Evolutionary conservation across 192 early-diverging fungal species (phyloP).

Genomic region (Obelidium mucronatum): DNA sequence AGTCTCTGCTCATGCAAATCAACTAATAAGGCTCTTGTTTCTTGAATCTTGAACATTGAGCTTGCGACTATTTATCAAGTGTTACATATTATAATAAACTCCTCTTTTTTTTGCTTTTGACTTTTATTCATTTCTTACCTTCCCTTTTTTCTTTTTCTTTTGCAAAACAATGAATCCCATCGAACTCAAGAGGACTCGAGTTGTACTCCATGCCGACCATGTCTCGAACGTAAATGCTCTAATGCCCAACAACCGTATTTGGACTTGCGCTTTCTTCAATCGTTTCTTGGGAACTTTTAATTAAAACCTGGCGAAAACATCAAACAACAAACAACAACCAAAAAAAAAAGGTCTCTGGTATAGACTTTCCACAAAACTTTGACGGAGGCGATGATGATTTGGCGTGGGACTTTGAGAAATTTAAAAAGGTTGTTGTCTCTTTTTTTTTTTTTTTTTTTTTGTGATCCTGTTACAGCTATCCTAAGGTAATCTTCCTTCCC

Average conservation of each 20-base stretch:
- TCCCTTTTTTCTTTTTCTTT: background rate
- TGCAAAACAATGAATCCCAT: conserved; percentile 27
- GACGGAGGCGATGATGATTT: conserved; percentile 60
- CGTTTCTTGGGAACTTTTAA: too few species aligned
- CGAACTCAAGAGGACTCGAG: conserved; percentile 58
- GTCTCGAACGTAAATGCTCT: conserved; percentile 67
- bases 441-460: too few species aligned
- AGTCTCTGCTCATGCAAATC: background rate
- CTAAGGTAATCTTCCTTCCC: background rate
- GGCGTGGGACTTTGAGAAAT: conserved; percentile 70
- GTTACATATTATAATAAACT: too few species aligned
- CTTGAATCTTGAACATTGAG: too few species aligned
- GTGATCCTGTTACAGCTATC: background rate
- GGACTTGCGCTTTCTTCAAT: too few species aligned
- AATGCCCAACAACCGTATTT: too few species aligned
- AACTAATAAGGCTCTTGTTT: background rate
- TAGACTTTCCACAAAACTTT: conserved; percentile 78
- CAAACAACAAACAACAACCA: too few species aligned
- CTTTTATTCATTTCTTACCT: too few species aligned
- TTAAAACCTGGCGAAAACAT: too few species aligned
- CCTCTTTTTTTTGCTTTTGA: too few species aligned
- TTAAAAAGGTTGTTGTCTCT: conserved; percentile 61
- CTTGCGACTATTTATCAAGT: too few species aligned
- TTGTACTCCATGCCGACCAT: conserved; percentile 71
- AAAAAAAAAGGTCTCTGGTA: conserved; percentile 72